phyloP scores from a whole-genome alignment of 345 rosid genomes.

The Eucalyptus polyanthemos region DNA sequence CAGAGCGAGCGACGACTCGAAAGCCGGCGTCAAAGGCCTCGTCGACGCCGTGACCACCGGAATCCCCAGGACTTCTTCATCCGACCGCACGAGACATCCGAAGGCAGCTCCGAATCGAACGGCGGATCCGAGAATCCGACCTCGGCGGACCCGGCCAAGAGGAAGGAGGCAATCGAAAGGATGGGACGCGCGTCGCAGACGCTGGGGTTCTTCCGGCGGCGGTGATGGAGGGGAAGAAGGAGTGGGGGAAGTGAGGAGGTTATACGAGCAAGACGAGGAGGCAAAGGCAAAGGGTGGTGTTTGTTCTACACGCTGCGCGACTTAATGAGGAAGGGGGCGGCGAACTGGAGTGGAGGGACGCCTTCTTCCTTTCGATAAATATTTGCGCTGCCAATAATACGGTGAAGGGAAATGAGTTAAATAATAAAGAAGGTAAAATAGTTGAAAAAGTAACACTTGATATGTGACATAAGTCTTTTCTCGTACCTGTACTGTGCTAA shows the following conservation, averaged over 20 bases:
- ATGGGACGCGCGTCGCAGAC: conserved; percentile 4
- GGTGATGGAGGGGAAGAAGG: too few species aligned
- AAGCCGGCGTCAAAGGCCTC: conserved; percentile 1
- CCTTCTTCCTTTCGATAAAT: neutral
- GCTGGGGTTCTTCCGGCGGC: conserved; percentile 7
- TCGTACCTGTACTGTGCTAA: neutral
- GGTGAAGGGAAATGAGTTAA: neutral
- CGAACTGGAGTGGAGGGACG: too few species aligned
- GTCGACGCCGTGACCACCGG: neutral
- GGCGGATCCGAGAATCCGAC: too few species aligned
- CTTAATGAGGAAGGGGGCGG: fast-evolving
- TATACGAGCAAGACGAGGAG: neutral
- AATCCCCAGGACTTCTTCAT: neutral
- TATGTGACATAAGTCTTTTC: neutral
- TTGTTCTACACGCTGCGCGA: too few species aligned
- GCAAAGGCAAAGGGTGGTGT: neutral
- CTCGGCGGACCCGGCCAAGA: too few species aligned
- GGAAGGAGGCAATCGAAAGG: too few species aligned
- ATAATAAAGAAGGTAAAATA: too few species aligned
- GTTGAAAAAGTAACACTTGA: neutral
- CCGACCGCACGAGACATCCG: neutral
- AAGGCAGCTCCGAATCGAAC: neutral
- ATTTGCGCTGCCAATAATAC: neutral
- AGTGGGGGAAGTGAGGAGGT: neutral
- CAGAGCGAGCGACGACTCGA: neutral